These are phyloP conservation scores for Endocarpon pusillum DNA, from an alignment of 495 filamentous ascomycete genomes.

Conservation along the genomic window DNA sequence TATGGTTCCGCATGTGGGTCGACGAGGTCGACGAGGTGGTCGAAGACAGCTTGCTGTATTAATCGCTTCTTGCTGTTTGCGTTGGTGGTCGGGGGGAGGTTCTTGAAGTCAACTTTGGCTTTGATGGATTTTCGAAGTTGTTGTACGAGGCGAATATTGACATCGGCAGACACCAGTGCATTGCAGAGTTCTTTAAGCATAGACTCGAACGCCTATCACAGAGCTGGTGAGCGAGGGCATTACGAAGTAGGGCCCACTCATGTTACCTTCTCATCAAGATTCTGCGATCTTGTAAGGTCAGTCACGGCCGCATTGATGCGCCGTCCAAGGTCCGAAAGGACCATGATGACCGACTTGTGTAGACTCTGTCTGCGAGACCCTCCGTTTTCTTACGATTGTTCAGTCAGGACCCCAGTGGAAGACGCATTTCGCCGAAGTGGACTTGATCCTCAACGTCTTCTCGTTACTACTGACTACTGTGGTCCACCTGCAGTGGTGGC, in stretches of 20 bases:
- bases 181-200: constrained; percentile 97
- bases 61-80: constrained; percentile 98
- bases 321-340: constrained; percentile 95
- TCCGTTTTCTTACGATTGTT: no score
- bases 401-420: no score
- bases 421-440: no score
- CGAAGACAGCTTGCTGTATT: constrained; percentile 96
- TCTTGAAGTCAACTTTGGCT: constrained; percentile 77
- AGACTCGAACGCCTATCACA: constrained; percentile 71
- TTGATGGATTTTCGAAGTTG: constrained; percentile 88
- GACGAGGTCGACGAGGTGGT: constrained; percentile 87
- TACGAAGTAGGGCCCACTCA: constrained; percentile 4
- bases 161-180: constrained; percentile 85
- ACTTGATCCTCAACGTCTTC: no score
- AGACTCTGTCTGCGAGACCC: no score
- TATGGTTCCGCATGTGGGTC: constrained; percentile 92
- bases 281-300: constrained; percentile 78
- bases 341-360: constrained; percentile 64
- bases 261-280: constrained; percentile 83
- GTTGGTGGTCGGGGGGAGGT: constrained; percentile 73
- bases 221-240: no score
- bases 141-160: constrained; percentile 89
- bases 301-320: constrained; percentile 94
- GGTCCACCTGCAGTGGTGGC: no score
- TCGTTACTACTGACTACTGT: neutral